phyloP scores from a whole-genome alignment of 192 early-diverging fungal species.

The Entomortierella chlamydospora region DNA sequence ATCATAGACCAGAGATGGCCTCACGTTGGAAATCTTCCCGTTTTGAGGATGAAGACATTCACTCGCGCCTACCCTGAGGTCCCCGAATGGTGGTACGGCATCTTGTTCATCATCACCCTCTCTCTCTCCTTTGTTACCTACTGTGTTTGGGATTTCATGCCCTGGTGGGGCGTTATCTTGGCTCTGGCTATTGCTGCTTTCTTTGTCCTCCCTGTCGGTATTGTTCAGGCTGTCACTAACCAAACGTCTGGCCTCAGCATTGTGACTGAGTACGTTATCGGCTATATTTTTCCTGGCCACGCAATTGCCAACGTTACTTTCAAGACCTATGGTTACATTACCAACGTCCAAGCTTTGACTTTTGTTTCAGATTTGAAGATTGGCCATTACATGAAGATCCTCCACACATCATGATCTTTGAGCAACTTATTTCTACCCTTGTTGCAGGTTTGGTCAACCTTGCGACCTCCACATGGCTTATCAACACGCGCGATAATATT shows the following conservation, averaged over 20 bases:
- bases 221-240: neutral
- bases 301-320: neutral
- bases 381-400: neutral
- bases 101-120: neutral
- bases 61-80: neutral
- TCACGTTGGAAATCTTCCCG: conserved; percentile 43
- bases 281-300: neutral
- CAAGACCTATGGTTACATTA: neutral
- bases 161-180: neutral
- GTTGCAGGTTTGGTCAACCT: neutral
- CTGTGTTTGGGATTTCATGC: neutral
- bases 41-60: neutral
- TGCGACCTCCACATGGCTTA: neutral
- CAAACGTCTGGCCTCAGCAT: neutral
- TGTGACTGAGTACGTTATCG: neutral
- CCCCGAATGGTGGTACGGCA: neutral
- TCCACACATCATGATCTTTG: neutral
- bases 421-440: neutral
- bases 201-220: neutral
- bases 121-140: neutral
- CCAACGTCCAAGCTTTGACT: neutral
- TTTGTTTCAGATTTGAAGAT: neutral
- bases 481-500: neutral
- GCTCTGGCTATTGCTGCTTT: neutral
- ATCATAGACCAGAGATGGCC: conserved; percentile 66